Conservation (phyloP, 1,284 basidiomycete species). For the Ustilago vetiveriae region DNA sequence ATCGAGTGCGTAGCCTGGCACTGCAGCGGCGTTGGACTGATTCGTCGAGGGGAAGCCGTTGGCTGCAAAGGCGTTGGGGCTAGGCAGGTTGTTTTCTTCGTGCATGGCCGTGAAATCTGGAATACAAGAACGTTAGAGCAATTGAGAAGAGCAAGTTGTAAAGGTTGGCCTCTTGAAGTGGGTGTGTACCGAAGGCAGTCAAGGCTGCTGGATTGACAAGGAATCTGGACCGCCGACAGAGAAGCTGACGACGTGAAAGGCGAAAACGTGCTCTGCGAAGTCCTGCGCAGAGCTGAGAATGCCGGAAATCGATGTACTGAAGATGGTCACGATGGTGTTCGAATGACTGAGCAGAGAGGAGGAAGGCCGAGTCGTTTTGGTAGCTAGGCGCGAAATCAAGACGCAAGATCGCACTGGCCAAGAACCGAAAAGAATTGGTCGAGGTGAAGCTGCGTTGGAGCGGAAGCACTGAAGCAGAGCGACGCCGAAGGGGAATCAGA, state of each 20-base stretch:
- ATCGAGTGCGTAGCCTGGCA: constrained; percentile 34
- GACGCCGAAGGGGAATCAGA: not conserved
- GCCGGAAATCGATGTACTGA: too few species aligned
- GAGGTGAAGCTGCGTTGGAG: not conserved
- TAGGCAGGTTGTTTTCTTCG: constrained; percentile 27
- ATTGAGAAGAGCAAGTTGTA: too few species aligned
- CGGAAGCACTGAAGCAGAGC: not conserved
- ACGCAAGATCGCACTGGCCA: not conserved
- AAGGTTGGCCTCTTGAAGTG: too few species aligned
- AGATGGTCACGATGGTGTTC: too few species aligned
- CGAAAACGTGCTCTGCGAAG: not conserved
- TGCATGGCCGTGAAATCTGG: constrained; percentile 23
- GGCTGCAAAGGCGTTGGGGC: constrained; percentile 26
- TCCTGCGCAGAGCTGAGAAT: not conserved
- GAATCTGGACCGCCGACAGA: not conserved
- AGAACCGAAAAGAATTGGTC: not conserved
- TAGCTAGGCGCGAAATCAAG: not conserved
- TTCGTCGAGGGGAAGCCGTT: constrained; percentile 23
- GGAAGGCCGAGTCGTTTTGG: not conserved
- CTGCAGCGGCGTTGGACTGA: constrained; percentile 14
- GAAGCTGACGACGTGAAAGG: not conserved
- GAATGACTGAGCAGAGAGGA: not conserved
- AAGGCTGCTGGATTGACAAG: too few species aligned
- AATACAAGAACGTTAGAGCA: too few species aligned
- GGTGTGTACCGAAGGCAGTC: too few species aligned